Evolutionary conservation across 2,329 filamentous ascomycete species (phyloP), one percentile per base, ranked within the genome.

Genomic region (Phialemonium atrogriseum): DNA sequence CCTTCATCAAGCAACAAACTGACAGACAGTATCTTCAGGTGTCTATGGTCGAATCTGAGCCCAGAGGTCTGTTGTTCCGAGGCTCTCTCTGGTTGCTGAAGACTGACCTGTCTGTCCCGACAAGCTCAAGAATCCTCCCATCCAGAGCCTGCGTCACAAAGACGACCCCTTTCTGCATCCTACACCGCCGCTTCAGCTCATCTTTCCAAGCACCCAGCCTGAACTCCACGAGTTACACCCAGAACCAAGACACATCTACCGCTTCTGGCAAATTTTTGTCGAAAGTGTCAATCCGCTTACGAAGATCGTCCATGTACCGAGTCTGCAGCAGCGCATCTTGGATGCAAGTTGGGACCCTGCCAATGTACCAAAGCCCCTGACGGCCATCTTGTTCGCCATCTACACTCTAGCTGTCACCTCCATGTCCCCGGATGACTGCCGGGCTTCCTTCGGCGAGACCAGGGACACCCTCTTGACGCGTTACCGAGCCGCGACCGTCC

Each of bases 251-350:
- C 41, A 46, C 0, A 50, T 54, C 5, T 49, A 47, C 15, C 44
- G 40, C 5, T 33, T 51, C 6, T 57, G 54, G 54, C 50, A 58
- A n/a, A 35, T 37, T 0, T 57, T 55, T 20, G 43, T 53, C 10
- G 54, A 56, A 21, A 40, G 35, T 0, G 48, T 55, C 18, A 52
- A 58, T 10, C 54, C 52, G 0, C 34, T 58, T 0, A 38, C 42
- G 10, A 56, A 55, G 33, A 44, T 57, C 3, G 20, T 54, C 0
- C 54, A 57, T 21, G 43, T 52, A 2, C 54, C 54, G 7, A 53
- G 45, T 4, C 36, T 54, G 1, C 49, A 55, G 10, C 47, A 51
- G 11, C 44, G 46, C 10, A 41, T 57, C 4, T 17, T 54, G 1
- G 47, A 55, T 7, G 51, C 49, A 2, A 45, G 36, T 6, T 55